A percentile compares a stretch with the other conserved stretches of the same genome.
These are phyloP conservation scores for Apophysomyces elegans DNA, from an alignment of 371 early-diverging fungal species.

Conservation along the genomic window DNA sequence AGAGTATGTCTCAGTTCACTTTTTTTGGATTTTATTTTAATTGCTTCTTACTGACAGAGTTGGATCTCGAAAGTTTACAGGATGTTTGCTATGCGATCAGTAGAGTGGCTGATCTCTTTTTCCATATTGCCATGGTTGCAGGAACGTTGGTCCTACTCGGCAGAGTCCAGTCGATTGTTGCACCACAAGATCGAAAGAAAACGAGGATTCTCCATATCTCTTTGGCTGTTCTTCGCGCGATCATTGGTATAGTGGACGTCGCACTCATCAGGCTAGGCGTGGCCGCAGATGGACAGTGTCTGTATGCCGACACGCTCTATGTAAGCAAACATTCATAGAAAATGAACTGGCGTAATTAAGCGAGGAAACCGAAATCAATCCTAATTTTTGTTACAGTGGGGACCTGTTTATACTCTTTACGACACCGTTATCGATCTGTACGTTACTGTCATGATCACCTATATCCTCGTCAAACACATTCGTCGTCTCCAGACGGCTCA, in stretches of 20 bases:
- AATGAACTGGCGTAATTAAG: too few species aligned
- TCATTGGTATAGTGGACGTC: constrained; percentile 37
- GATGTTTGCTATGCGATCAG: constrained; percentile 24
- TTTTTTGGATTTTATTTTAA: neutral
- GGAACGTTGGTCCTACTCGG: constrained; percentile 35
- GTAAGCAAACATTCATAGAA: constrained; percentile 25
- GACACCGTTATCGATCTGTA: constrained; percentile 48
- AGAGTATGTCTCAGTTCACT: constrained; percentile 6
- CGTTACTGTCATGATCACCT: constrained; percentile 39
- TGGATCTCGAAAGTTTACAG: neutral
- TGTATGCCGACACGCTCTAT: constrained; percentile 32
- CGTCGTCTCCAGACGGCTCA: constrained; percentile 24
- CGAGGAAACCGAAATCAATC: neutral
- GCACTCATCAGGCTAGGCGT: constrained; percentile 19
- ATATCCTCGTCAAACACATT: constrained; percentile 37
- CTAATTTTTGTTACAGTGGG: constrained; percentile 29
- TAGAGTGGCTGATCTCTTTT: constrained; percentile 38
- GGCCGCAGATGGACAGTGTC: constrained; percentile 24
- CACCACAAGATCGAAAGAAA: constrained; percentile 23
- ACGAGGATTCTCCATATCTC: constrained; percentile 14
- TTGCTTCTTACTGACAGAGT: neutral
- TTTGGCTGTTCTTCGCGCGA: constrained; percentile 22
- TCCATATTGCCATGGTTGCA: constrained; percentile 42
- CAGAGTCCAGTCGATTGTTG: constrained; percentile 37
- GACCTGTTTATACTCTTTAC: constrained; percentile 45